These are phyloP conservation scores for Aquilaria yunnanensis DNA, from an alignment of 345 rosid genomes.

Conservation along the genomic window DNA sequence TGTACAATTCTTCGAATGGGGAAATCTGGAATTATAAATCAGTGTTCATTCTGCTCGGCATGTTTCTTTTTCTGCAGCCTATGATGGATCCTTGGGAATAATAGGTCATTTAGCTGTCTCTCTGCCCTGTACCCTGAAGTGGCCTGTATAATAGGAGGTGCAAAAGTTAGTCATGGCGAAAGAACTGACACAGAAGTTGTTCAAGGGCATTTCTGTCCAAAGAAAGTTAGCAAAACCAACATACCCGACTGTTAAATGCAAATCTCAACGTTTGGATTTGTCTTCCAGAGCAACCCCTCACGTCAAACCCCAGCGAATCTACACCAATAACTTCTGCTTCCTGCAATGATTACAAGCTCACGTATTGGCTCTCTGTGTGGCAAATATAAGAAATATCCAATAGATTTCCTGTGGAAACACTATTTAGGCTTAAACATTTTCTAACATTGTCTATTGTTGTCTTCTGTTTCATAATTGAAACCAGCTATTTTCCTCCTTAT, in stretches of 20 bases:
- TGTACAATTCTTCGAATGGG: conserved; percentile 1
- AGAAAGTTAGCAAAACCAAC: conserved; percentile 1
- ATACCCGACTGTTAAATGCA: conserved; percentile 66
- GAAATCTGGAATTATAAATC: conserved; percentile 15
- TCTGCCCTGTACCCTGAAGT: conserved; percentile 76
- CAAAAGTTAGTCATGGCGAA: background rate
- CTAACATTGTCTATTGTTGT: no score
- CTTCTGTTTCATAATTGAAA: no score
- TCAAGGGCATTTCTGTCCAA: background rate
- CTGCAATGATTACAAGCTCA: conserved; percentile 27
- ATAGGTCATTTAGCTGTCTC: conserved; percentile 59
- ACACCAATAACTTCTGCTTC: conserved; percentile 59
- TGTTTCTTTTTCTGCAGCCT: conserved; percentile 28
- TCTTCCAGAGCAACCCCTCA: conserved; percentile 82
- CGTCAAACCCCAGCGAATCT: conserved; percentile 80
- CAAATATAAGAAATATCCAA: no score
- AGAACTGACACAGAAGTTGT: no score
- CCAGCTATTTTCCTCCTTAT: no score
- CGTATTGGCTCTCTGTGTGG: no score
- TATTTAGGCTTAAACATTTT: no score
- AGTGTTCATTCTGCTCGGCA: conserved; percentile 38
- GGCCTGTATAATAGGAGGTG: conserved; percentile 44
- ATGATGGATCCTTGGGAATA: conserved; percentile 45
- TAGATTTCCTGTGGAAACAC: no score
- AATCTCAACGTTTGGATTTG: conserved; percentile 78